Percentiles rank a stretch among this genome's conserved stretches.
Evolutionary conservation across 2,329 filamentous ascomycete genomes (phyloP).

Genomic region (Cladosporium sp.): DNA sequence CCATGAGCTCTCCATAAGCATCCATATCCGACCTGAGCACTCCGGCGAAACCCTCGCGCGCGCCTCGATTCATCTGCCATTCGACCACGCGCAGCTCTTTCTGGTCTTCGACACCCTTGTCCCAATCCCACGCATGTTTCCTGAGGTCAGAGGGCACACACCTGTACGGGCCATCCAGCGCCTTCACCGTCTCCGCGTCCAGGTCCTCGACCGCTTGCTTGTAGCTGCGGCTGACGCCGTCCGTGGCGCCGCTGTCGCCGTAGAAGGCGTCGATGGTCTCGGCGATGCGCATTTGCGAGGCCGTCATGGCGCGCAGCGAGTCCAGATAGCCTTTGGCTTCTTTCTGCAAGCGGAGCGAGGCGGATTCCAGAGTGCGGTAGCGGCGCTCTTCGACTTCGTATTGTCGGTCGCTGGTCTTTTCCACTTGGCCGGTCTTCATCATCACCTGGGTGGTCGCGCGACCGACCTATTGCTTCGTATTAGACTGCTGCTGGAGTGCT

Average conservation of each 20-base stretch:
- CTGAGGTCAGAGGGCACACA: slow-evolving; percentile 42
- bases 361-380: slow-evolving; percentile 96
- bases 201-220: slow-evolving; percentile 98
- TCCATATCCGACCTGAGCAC: slow-evolving; percentile 19
- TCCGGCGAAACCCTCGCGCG: slow-evolving; percentile 27
- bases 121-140: slow-evolving; percentile 26
- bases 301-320: slow-evolving; percentile 96
- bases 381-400: slow-evolving; percentile 93
- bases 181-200: slow-evolving; percentile 97
- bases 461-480: slow-evolving; percentile 83
- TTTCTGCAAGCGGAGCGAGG: slow-evolving; percentile 88
- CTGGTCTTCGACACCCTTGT: slow-evolving; percentile 24
- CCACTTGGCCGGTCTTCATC: slow-evolving; percentile 99
- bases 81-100: slow-evolving; percentile 31
- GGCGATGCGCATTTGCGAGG: slow-evolving; percentile 98
- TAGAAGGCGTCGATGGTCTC: slow-evolving; percentile 99
- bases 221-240: slow-evolving; percentile 94
- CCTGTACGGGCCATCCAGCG: slow-evolving; percentile 92
- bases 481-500: slow-evolving; percentile 56
- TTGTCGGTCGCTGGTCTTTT: slow-evolving; percentile 97
- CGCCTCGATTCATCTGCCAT: slow-evolving; percentile 32
- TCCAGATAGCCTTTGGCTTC: slow-evolving; percentile 98
- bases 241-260: slow-evolving; percentile 89
- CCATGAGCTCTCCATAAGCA: slow-evolving; percentile 33
- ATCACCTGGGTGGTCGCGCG: slow-evolving; percentile 99